These are phyloP conservation scores for Tympanopsis confertula DNA, from an alignment of 2,329 filamentous ascomycete species.

Conservation along the genomic window DNA sequence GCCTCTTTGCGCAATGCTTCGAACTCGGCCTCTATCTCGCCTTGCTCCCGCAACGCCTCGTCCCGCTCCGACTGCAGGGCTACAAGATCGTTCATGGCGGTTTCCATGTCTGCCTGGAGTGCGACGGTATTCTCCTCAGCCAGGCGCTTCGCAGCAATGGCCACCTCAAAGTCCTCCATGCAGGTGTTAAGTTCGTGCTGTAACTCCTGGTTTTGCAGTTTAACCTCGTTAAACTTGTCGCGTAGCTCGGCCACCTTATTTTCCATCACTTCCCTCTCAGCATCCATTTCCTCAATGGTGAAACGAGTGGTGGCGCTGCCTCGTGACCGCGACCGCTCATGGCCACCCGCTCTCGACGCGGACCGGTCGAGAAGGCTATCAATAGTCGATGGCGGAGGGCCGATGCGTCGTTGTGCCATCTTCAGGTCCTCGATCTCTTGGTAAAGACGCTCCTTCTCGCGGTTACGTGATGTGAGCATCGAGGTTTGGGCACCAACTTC, in stretches of 20 bases:
- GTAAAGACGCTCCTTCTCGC: conserved; percentile 87
- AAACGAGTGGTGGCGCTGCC: conserved; percentile 56
- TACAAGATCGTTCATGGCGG: conserved; percentile 68
- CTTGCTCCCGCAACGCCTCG: conserved; percentile 61
- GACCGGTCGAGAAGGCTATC: conserved; percentile 90
- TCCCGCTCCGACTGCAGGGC: conserved; percentile 74
- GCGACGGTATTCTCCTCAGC: conserved; percentile 44
- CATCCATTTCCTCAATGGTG: conserved; percentile 42
- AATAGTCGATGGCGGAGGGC: conserved; percentile 50
- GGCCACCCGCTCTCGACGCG: conserved; percentile 64
- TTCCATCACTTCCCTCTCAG: conserved; percentile 77
- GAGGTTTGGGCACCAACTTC: conserved; percentile 93
- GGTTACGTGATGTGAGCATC: conserved; percentile 91
- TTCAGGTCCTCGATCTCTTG: conserved; percentile 97
- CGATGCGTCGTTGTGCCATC: conserved; percentile 67
- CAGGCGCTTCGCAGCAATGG: conserved; percentile 51
- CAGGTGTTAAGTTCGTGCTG: conserved; percentile 72
- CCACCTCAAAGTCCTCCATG: conserved; percentile 66
- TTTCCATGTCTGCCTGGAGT: conserved; percentile 72
- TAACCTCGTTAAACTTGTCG: conserved; percentile 75
- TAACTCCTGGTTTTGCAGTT: conserved; percentile 80
- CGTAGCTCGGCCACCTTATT: conserved; percentile 71
- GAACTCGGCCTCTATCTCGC: conserved; percentile 47
- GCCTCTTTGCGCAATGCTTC: conserved; percentile 49
- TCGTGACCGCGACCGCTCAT: conserved; percentile 64